Evolutionary conservation across 2,329 filamentous ascomycete species (phyloP).

Genomic region (Botrytis paeoniae): DNA sequence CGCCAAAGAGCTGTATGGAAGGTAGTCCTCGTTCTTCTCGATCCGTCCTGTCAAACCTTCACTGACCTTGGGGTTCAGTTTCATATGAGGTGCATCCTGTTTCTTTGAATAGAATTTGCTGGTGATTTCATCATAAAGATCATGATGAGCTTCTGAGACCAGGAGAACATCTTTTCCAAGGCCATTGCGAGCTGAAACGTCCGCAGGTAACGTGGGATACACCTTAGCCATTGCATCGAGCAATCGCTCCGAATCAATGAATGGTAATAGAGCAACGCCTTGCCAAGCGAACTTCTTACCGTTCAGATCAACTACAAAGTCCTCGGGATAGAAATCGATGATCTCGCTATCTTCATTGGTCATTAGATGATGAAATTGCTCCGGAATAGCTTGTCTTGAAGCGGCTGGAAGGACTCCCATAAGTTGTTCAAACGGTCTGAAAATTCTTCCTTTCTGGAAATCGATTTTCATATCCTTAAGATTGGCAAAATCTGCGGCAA

Average conservation of each 20-base stretch:
- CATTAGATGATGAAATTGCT: conserved; percentile 89
- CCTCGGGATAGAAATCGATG: conserved; percentile 94
- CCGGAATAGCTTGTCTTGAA: conserved; percentile 85
- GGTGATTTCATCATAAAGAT: conserved; percentile 79
- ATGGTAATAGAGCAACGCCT: conserved; percentile 87
- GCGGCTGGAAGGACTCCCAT: conserved; percentile 97
- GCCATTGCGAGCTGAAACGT: conserved; percentile 75
- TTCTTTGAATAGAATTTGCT: conserved; percentile 91
- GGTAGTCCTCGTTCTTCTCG: conserved; percentile 77
- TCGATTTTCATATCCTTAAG: conserved; percentile 73
- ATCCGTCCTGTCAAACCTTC: conserved; percentile 77
- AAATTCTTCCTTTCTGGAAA: conserved; percentile 82
- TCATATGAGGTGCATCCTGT: conserved; percentile 62
- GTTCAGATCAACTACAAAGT: conserved; percentile 90
- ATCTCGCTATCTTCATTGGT: conserved; percentile 83
- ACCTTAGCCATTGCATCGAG: conserved; percentile 78
- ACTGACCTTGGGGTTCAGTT: conserved; percentile 71
- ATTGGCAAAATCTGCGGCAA: conserved; percentile 89
- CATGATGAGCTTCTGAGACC: conserved; percentile 75
- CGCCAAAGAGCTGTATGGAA: conserved; percentile 76
- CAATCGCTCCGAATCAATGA: conserved; percentile 89
- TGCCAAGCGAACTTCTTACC: conserved; percentile 99
- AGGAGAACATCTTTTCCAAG: conserved; percentile 79
- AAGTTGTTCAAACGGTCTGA: conserved; percentile 91
- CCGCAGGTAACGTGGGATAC: conserved; percentile 73